Conservation (phyloP, 768 basidiomycete genomes). For the Amanita fuliginea region DNA sequence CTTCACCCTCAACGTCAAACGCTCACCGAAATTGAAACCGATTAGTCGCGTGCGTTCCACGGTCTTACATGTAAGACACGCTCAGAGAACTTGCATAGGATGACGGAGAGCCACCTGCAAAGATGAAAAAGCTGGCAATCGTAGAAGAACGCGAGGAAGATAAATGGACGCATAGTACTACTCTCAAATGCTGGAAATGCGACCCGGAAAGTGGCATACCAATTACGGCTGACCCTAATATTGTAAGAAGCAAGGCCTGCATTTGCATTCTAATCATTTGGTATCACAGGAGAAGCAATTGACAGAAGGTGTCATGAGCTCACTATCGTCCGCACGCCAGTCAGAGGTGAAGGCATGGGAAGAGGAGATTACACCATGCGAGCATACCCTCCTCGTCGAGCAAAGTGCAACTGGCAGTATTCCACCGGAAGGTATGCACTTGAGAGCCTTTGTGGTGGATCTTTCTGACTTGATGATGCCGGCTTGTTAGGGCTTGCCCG, state of each 20-base stretch:
- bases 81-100: conserved; percentile 19
- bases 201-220: conserved; percentile 37
- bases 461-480: neutral
- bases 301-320: conserved; percentile 59
- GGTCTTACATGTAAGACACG: no score
- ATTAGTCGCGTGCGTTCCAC: neutral
- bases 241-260: conserved; percentile 21
- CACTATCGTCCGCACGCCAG: conserved; percentile 83
- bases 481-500: conserved; percentile 25
- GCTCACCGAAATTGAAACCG: conserved; percentile 51
- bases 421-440: conserved; percentile 35
- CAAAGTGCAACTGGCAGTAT: conserved; percentile 36
- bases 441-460: neutral
- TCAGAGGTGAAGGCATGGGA: conserved; percentile 98
- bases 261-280: neutral
- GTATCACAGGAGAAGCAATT: conserved; percentile 39
- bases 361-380: conserved; percentile 82
- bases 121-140: conserved; percentile 87
- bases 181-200: conserved; percentile 71
- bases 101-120: conserved; percentile 75
- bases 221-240: conserved; percentile 26
- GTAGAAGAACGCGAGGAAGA: conserved; percentile 81
- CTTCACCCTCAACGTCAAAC: conserved; percentile 72
- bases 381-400: conserved; percentile 51
- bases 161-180: conserved; percentile 60